These are phyloP conservation scores for Metarhizium rileyi DNA, from an alignment of 2,329 filamentous ascomycete species.

Conservation along the genomic window DNA sequence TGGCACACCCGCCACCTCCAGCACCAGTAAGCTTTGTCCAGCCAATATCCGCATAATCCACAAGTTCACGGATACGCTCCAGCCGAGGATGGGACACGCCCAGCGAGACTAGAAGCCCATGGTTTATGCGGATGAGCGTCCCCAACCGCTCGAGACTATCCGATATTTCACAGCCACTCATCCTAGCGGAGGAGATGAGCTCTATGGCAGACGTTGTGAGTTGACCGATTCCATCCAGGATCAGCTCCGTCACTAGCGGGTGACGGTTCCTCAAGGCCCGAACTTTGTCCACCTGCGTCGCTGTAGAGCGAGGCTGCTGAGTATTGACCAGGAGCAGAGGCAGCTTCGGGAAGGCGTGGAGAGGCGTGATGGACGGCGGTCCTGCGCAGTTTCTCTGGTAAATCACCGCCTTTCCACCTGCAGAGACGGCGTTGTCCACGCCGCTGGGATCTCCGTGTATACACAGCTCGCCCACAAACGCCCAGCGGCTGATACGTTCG, in stretches of 20 bases:
- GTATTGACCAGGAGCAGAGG: neutral
- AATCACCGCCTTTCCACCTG: neutral
- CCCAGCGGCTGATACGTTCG: neutral
- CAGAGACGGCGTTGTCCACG: neutral
- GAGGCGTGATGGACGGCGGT: neutral
- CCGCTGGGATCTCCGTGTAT: neutral
- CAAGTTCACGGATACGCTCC: conserved; percentile 10
- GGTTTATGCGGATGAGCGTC: neutral
- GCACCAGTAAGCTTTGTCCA: conserved; percentile 8
- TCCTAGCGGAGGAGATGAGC: neutral
- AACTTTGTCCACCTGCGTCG: neutral
- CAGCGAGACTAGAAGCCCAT: neutral
- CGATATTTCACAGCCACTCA: neutral
- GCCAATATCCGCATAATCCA: conserved; percentile 17
- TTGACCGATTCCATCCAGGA: neutral
- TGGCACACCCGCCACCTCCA: neutral
- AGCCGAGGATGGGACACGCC: conserved; percentile 9
- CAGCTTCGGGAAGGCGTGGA: neutral
- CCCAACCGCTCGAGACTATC: neutral
- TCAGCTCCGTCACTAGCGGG: neutral
- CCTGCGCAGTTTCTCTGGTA: neutral
- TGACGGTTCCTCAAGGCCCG: neutral
- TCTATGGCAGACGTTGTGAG: neutral
- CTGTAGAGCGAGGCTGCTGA: neutral
- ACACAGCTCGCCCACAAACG: neutral